A percentile compares a stretch with the other conserved stretches of the same genome.
phyloP scores from a whole-genome alignment of 768 basidiomycete species.

The Mycena chlorophos region DNA sequence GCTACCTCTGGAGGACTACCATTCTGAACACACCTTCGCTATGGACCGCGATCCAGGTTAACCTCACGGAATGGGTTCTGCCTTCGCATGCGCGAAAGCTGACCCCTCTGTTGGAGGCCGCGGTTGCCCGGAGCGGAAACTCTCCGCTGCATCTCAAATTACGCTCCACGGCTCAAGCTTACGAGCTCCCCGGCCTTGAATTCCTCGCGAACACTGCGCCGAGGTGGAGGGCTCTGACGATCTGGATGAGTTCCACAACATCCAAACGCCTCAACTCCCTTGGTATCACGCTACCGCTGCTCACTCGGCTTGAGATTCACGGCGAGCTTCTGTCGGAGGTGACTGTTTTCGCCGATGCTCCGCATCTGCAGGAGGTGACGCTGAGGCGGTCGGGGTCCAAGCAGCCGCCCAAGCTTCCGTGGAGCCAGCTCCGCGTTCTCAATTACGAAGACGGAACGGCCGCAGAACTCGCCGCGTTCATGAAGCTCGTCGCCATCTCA shows the following conservation, averaged over 20 bases:
- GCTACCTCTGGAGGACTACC: background rate
- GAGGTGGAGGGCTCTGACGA: background rate
- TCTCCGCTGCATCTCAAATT: conserved; percentile 2
- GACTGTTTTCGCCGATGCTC: conserved; percentile 4
- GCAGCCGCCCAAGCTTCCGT: conserved; percentile 2
- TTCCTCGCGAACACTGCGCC: background rate
- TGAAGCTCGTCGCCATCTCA: background rate
- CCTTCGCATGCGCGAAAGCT: background rate
- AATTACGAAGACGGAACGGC: conserved; percentile 2
- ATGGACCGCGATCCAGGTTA: conserved; percentile 7
- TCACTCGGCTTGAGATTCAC: background rate
- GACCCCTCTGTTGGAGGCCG: background rate
- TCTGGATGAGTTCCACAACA: background rate
- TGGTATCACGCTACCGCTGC: background rate
- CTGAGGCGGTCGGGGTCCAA: background rate
- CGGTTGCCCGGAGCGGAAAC: background rate
- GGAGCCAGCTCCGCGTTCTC: conserved; percentile 3
- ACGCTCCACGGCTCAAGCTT: background rate
- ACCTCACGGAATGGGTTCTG: conserved; percentile 4
- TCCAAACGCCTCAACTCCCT: background rate
- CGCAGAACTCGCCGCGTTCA: background rate
- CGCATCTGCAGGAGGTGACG: background rate
- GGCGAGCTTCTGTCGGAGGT: background rate
- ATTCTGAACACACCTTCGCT: conserved; percentile 7
- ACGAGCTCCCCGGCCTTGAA: background rate